Base-by-base conservation (phyloP, 768 basidiomycete genomes). In the Crepidotus variabilis region DNA sequence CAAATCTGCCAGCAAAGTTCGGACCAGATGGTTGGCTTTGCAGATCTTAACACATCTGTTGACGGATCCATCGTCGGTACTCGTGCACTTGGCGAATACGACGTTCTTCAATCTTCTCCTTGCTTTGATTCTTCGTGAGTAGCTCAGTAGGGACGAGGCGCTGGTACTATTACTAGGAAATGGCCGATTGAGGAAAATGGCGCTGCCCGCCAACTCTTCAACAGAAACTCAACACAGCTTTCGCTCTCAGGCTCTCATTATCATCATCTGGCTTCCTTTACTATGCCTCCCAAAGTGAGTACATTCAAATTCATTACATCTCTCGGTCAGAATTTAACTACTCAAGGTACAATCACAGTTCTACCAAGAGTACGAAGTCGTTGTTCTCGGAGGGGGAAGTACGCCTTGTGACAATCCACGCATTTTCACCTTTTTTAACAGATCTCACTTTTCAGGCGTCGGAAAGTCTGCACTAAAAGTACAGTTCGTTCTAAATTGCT, bases 381-480 rank as follows among this genome's bases (percentile, higher is more conserved):
- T 98, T 60, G 95, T 98, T 60, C 94, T 98, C 59, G 95, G 95
- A 51, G 95, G 95, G 68, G 95, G 95, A 83, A 94, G 94, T 90
- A 34, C 24, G 53, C 52, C 8, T 57, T 21, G 39, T 33, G 33
- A 28, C 33, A 0, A 23, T 48, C 35, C 33, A 43, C 54, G 49
- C 48, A 48, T 51, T 45, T n/a, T 6, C 20, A 28, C 20, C 55
- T 43, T 52, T 3, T 11, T 43, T 54, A 34, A n/a, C n/a, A 13
- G 16, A 18, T 14, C 47, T 43, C 1, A n/a, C n/a, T 50, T 47
- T 2, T 10, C 36, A 81, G 80, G 80, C 71, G 73, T 75, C 56
- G 72, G 75, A 56, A 77, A 98, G 79, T 94, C 92, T 49, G 93
- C 93, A 20, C 72, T 97, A 72, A 97, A 96, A 51, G 95, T 98